Percentiles rank a stretch among this genome's conserved stretches.
Conservation (phyloP, 73 alveolate genomes). For the Paramecium primaurelia region DNA sequence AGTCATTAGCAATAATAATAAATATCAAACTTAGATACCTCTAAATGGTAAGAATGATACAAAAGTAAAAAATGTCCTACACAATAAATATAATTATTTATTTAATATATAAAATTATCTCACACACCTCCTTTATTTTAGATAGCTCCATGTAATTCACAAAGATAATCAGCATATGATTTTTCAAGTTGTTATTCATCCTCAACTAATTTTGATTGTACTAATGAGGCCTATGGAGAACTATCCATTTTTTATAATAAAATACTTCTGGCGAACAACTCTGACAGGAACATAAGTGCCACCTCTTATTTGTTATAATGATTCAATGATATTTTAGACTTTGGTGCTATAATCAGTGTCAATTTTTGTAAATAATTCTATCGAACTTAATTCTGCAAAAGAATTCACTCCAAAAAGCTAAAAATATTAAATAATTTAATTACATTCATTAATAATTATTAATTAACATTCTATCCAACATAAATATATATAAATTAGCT, state of each 20-base stretch:
- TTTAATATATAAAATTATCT: not conserved
- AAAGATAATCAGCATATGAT: conserved; percentile 35
- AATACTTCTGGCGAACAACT: not conserved
- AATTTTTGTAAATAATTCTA: not conserved
- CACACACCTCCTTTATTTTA: conserved; percentile 9
- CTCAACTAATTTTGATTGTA: not conserved
- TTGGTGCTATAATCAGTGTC: not conserved
- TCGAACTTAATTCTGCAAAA: not conserved
- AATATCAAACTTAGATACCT: not conserved
- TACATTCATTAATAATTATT: conserved; percentile 15
- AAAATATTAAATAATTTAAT: not conserved
- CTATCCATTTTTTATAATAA: not conserved
- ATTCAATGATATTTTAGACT: not conserved
- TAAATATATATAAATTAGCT: conserved; percentile 70
- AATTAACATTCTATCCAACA: conserved; percentile 57
- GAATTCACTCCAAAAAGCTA: conserved; percentile 43
- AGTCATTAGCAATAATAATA: too few relatives aligned
- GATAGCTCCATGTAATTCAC: conserved; percentile 47
- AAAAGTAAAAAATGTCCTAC: too few relatives aligned
- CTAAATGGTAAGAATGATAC: not conserved
- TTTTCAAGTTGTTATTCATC: conserved; percentile 14
- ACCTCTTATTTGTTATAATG: not conserved
- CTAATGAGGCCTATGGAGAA: not conserved
- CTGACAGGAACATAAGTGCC: conserved; percentile 20
- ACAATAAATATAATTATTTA: not conserved